Conservation (phyloP, 768 basidiomycete genomes). For the Sporobolomyces roseus region DNA sequence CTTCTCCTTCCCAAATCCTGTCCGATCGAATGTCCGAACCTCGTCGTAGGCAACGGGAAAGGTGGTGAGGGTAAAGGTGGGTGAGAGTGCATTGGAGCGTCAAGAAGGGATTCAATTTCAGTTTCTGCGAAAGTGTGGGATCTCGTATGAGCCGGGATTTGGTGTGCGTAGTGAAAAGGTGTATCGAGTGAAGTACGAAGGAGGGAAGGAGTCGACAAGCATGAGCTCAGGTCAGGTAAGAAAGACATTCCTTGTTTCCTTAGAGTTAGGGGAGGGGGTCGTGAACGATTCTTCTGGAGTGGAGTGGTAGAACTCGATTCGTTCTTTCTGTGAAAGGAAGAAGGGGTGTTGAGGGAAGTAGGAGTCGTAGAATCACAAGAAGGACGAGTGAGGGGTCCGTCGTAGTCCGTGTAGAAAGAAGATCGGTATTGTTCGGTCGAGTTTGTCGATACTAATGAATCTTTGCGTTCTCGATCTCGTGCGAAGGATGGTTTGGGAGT, state of each 20-base stretch:
- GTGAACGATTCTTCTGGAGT: no score
- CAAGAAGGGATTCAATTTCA: conserved; percentile 6
- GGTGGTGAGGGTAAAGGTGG: neutral
- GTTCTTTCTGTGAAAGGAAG: no score
- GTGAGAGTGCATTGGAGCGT: neutral
- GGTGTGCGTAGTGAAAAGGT: neutral
- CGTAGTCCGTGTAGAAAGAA: conserved; percentile 10
- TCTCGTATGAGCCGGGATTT: neutral
- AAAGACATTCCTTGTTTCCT: conserved; percentile 9
- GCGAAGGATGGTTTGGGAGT: neutral
- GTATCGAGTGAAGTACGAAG: no score
- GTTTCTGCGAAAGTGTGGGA: neutral
- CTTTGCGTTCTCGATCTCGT: neutral
- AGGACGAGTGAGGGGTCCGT: conserved; percentile 10
- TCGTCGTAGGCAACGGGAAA: neutral
- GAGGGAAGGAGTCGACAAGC: neutral
- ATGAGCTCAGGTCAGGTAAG: conserved; percentile 4
- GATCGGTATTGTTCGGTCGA: neutral
- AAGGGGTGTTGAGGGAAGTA: neutral
- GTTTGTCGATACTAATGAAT: no score
- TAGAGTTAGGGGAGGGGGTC: neutral
- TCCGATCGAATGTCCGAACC: neutral
- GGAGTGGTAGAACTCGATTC: no score
- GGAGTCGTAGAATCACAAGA: neutral
- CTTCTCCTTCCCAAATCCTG: neutral